Evolutionary conservation across 2,329 filamentous ascomycete species (phyloP).

Genomic region (Westerdykella aurantiaca): DNA sequence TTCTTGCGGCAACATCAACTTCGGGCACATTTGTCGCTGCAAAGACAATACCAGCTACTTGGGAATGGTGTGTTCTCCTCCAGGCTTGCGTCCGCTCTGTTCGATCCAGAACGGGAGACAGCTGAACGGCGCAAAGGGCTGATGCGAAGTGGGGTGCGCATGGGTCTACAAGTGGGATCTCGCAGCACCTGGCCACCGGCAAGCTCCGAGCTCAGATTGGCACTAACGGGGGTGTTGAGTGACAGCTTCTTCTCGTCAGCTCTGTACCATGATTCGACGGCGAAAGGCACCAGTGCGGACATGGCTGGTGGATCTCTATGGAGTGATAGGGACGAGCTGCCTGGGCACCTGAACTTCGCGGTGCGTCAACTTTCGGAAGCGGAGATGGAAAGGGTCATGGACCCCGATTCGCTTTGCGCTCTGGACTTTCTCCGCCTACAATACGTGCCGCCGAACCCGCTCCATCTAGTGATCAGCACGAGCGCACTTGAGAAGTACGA

Average conservation of each 20-base stretch:
- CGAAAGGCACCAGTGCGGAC: slow-evolving; percentile 5
- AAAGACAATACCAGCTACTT: slow-evolving; percentile 75
- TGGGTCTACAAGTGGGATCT: slow-evolving; percentile 77
- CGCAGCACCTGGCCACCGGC: slow-evolving; percentile 87
- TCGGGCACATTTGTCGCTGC: slow-evolving; percentile 64
- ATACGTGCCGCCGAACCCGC: slow-evolving; percentile 68
- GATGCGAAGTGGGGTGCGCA: slow-evolving; percentile 57
- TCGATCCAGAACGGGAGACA: slow-evolving; percentile 74
- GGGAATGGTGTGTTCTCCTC: slow-evolving; percentile 80
- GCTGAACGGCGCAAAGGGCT: slow-evolving; percentile 68
- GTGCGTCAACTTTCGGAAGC: slow-evolving; percentile 67
- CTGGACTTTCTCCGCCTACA: slow-evolving; percentile 88
- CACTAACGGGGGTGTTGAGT: slow-evolving; percentile 75
- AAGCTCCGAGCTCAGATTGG: slow-evolving; percentile 84
- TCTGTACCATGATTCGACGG: slow-evolving; percentile 21
- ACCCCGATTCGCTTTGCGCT: slow-evolving; percentile 76
- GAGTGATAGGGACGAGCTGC: slow-evolving; percentile 33
- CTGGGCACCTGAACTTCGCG: slow-evolving; percentile 57
- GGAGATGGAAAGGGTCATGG: slow-evolving; percentile 77
- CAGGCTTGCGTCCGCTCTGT: slow-evolving; percentile 73
- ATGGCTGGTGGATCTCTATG: not conserved
- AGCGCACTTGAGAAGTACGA: slow-evolving; percentile 74
- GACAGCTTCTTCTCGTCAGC: slow-evolving; percentile 59
- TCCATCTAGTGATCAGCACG: slow-evolving; percentile 68
- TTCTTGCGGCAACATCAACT: slow-evolving; percentile 72